These are phyloP conservation scores for Lasiosphaeris hirsuta DNA, from an alignment of 495 filamentous ascomycete species.

Conservation along the genomic window DNA sequence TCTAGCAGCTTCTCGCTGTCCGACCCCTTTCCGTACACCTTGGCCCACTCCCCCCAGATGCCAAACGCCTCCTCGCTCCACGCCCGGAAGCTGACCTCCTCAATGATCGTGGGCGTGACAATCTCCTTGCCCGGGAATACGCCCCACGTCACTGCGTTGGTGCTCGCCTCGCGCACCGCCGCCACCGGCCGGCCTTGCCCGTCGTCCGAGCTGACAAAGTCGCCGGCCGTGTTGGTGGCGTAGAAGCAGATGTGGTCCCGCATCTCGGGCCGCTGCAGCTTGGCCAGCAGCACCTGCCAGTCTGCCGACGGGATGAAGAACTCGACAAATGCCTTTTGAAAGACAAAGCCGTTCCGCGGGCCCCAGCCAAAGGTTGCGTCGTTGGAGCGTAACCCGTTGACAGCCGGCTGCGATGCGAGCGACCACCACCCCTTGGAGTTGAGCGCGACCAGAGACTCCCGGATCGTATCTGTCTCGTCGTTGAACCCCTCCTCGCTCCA, in stretches of 20 bases:
- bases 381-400: constrained; percentile 73
- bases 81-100: constrained; percentile 88
- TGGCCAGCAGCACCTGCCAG: constrained; percentile 61
- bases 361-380: constrained; percentile 93
- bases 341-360: constrained; percentile 87
- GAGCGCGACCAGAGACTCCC: constrained; percentile 64
- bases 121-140: constrained; percentile 96
- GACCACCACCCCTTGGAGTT: constrained; percentile 93
- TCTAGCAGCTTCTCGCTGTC: constrained; percentile 65
- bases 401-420: constrained; percentile 91
- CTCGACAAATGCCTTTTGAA: constrained; percentile 97
- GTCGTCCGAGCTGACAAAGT: constrained; percentile 64
- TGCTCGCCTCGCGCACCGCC: constrained; percentile 48
- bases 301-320: constrained; percentile 76
- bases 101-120: constrained; percentile 94
- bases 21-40: constrained; percentile 69
- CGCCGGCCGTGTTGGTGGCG: constrained; percentile 69
- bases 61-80: constrained; percentile 96
- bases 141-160: constrained; percentile 97
- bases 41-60: constrained; percentile 92
- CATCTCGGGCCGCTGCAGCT: constrained; percentile 54
- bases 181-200: constrained; percentile 4
- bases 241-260: constrained; percentile 75
- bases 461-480: constrained; percentile 78
- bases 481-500: constrained; percentile 92